Base-by-base conservation (phyloP, 2,329 filamentous ascomycete species). In the Myriosclerotinia duriaeana region DNA sequence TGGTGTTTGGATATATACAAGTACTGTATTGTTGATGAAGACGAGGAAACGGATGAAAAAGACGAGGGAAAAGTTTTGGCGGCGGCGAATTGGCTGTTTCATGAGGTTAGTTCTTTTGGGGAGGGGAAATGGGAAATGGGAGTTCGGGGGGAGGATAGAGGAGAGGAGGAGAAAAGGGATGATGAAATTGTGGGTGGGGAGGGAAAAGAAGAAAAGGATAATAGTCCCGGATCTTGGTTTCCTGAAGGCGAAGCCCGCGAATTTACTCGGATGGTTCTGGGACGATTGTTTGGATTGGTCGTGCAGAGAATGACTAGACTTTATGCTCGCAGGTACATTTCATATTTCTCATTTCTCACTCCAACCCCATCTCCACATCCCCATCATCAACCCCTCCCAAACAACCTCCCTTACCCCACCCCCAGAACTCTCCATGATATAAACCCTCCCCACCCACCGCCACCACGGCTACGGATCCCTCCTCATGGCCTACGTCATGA, bases 191-290 rank as follows among this genome's bases (percentile, higher is more conserved):
- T 34, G 30, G 5, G 5, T 34, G 30, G 30, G 5, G 30, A 34
- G 30, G 30, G 5, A 34, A 34, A 34, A 34, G 30, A 34, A 3
- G 30, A 34, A 34, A 34, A 34, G 12, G 54, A 56, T 26, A 20
- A 44, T 12, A 30, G 38, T 5, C 14, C 26, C 40, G 1, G 15
- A 6, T 42, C n/a, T 30, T 63, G 15, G 60, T 53, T 34, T 15
- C 60, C 60, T n/a, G 60, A 63, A 53, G 34, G 60, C 14, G 60
- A 63, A 40, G 60, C 30, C 20, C 60, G 60, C 3, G 48, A 53
- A 1, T 63, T 63, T 15, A 26, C 38, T 2, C 34, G 26, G 8
- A 17, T 1, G 8, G 15, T 53, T 30, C 17, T 63, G 8, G 17
- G 2, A 1, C 34, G 42, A 30, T 12, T 63, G 2, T 63, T 53